Evolutionary conservation across 441 rosid genomes (phyloP).

Genomic region (Pelargonium fulgidum): DNA sequence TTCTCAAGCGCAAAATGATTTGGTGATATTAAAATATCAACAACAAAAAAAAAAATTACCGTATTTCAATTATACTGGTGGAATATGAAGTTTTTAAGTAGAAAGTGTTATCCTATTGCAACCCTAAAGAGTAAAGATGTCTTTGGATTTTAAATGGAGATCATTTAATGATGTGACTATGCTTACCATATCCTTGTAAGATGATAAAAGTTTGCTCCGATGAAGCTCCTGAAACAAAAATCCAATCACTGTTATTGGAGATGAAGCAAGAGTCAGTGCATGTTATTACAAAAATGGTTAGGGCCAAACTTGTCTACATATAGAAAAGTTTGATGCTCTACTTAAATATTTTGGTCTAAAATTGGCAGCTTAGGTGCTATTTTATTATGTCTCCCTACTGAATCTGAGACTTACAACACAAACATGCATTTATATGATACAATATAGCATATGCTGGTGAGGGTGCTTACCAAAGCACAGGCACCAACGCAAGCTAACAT

Average conservation of each 20-base stretch:
- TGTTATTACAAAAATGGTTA: background rate
- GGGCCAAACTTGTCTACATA: background rate
- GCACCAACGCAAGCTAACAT: conserved; percentile 1
- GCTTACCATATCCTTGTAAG: conserved; percentile 74
- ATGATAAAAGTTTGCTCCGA: conserved; percentile 44
- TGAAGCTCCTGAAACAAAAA: conserved; percentile 44
- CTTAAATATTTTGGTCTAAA: no score
- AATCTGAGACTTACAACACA: no score
- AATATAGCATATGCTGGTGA: no score
- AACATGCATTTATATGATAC: no score
- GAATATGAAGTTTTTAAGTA: background rate
- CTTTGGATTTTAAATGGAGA: background rate
- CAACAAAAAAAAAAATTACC: no score
- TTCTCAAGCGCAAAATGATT: background rate
- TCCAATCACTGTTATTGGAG: conserved; percentile 7
- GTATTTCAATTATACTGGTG: no score
- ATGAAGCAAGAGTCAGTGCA: background rate
- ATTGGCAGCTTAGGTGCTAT: no score
- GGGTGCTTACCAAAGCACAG: conserved; percentile 4
- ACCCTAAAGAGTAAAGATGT: background rate
- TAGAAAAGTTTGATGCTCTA: background rate
- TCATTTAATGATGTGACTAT: background rate
- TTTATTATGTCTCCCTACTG: no score
- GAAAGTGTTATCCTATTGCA: background rate
- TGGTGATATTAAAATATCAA: background rate